phyloP scores from a whole-genome alignment of 371 early-diverging fungal species.

The Mucor circinelloides region DNA sequence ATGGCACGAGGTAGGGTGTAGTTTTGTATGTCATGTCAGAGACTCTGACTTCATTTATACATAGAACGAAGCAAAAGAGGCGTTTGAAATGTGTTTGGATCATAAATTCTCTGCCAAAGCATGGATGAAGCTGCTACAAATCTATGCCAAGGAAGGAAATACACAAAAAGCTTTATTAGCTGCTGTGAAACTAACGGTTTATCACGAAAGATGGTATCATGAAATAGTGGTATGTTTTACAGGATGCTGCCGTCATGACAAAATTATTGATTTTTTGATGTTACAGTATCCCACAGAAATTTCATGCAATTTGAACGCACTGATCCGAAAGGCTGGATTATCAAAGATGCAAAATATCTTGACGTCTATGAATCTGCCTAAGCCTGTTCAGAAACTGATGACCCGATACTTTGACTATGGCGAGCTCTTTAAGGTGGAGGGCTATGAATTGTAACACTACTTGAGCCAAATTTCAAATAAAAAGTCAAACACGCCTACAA shows the following conservation, averaged over 20 bases:
- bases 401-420: constrained; percentile 81
- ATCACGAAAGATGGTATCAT: constrained; percentile 81
- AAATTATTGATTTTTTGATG: background rate
- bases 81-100: constrained; percentile 82
- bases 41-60: background rate
- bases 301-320: constrained; percentile 75
- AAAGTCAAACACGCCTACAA: too few relatives aligned
- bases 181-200: constrained; percentile 79
- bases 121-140: constrained; percentile 80
- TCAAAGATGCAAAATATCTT: constrained; percentile 89
- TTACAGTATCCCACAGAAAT: constrained; percentile 83
- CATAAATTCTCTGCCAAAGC: constrained; percentile 89
- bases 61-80: constrained; percentile 87
- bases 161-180: constrained; percentile 77
- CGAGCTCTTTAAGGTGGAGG: constrained; percentile 81
- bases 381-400: constrained; percentile 76
- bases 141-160: constrained; percentile 78
- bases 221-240: constrained; percentile 74
- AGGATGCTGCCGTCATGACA: background rate
- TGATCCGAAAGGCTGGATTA: constrained; percentile 82
- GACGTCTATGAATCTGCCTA: constrained; percentile 84
- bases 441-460: constrained; percentile 61
- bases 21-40: background rate
- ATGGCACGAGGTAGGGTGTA: constrained; percentile 65
- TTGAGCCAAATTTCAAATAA: background rate